These are phyloP conservation scores for Phaseolus lunatus DNA, from an alignment of 306 rosid genomes.

Conservation along the genomic window DNA sequence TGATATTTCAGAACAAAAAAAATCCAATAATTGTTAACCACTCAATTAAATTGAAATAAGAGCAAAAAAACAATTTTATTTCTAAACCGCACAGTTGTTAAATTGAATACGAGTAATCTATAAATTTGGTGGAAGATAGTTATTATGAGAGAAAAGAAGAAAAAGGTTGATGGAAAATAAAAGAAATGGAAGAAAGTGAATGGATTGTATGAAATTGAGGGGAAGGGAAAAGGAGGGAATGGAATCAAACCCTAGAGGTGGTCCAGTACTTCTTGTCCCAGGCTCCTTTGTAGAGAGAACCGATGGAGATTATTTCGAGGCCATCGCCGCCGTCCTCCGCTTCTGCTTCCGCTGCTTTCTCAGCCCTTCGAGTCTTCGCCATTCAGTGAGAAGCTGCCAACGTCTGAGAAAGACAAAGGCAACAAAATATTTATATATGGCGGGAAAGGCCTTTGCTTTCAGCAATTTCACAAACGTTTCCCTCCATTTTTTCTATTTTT, in stretches of 20 bases:
- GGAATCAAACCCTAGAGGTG: conserved; percentile 80
- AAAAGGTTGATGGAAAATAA: not conserved
- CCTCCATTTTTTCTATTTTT: not conserved
- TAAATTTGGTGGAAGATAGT: not conserved
- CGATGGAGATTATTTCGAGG: conserved; percentile 79
- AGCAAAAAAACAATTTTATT: not conserved
- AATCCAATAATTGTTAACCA: not conserved
- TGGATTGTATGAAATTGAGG: not conserved
- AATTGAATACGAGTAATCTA: not conserved
- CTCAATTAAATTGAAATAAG: conserved; percentile 3
- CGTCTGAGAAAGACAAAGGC: not conserved
- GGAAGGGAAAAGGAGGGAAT: not conserved
- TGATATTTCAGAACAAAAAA: not conserved
- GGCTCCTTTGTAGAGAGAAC: conserved; percentile 74
- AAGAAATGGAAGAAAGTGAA: not conserved
- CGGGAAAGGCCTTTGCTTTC: conserved; percentile 27
- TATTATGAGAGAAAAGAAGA: not conserved
- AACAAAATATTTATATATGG: not conserved
- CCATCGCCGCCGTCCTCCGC: conserved; percentile 53
- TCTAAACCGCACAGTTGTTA: not conserved
- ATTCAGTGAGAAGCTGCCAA: not conserved
- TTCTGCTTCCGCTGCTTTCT: conserved; percentile 39
- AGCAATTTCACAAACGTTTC: not conserved
- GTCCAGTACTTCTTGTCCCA: conserved; percentile 98
- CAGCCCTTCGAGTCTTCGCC: conserved; percentile 44